These are phyloP conservation scores for Aureobasidium sp. DNA, from an alignment of 2,329 filamentous ascomycete species.

Conservation along the genomic window DNA sequence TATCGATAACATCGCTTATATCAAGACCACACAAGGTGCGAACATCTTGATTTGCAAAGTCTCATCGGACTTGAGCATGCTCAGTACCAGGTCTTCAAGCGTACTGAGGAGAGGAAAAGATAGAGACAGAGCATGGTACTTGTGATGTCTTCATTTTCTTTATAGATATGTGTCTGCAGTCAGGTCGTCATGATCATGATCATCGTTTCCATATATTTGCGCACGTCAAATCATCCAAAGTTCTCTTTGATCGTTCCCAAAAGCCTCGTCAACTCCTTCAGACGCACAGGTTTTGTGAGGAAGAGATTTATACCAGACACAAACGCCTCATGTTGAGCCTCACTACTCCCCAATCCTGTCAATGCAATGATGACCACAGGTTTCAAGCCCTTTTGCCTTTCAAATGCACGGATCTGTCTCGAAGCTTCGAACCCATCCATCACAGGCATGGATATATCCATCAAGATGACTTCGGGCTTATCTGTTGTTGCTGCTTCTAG, in stretches of 20 bases:
- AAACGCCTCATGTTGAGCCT: slow-evolving; percentile 25
- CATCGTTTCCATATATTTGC: too few relatives aligned
- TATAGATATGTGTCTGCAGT: too few relatives aligned
- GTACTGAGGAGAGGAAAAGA: too few relatives aligned
- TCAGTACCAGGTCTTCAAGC: too few relatives aligned
- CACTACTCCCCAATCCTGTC: slow-evolving; percentile 20
- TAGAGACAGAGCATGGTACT: too few relatives aligned
- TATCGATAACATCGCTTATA: too few relatives aligned
- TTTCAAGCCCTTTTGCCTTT: slow-evolving; percentile 22
- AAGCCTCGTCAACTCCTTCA: slow-evolving; percentile 26
- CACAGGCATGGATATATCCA: slow-evolving; percentile 29
- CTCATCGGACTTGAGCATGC: too few relatives aligned
- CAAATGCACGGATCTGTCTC: slow-evolving; percentile 27
- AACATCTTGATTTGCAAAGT: too few relatives aligned
- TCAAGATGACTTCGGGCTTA: slow-evolving; percentile 30
- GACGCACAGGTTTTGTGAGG: slow-evolving; percentile 25
- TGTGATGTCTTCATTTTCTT: too few relatives aligned
- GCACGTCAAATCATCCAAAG: background rate
- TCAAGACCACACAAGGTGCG: too few relatives aligned
- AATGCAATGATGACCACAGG: slow-evolving; percentile 22
- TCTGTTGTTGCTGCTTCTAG: background rate
- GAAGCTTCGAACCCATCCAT: slow-evolving; percentile 22
- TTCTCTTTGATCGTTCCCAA: slow-evolving; percentile 3
- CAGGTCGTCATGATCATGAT: too few relatives aligned
- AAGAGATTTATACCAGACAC: slow-evolving; percentile 27